Evolutionary conservation across 129 eudicot species (phyloP), one percentile per base, ranked within the genome.

Genomic region (Dittrichia graveolens): DNA sequence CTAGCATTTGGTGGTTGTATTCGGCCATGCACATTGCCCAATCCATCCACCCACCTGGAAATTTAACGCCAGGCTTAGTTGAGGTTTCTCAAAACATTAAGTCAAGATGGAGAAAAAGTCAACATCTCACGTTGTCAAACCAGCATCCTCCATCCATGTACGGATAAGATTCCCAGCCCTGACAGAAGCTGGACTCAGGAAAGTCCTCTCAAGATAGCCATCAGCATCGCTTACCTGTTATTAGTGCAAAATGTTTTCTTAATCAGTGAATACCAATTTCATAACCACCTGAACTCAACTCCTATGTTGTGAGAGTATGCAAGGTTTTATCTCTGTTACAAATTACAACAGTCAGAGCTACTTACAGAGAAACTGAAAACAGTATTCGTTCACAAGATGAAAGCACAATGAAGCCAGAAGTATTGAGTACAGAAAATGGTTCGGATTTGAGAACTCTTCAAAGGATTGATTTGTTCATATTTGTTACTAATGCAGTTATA

Each of bases 21-120:
- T 72, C 97, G 95, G 70, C 99, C 99, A 76, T 94, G 99, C 68
- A 94, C 89, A 67, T 94, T 94, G 8, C 99, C 99, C 85, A 94
- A 83, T 62, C 83, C 84, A 80, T 94, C 99, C 69, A 94, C 86
- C 99, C 99, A 94, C 87, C 99, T 94, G 76, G 57, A 88, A 60
- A 69, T 46, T 24, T 47, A 75, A 75, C 12, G 62, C 35, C 41
- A 62, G 44, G 42, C 24, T 53, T 40, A 75, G 37, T 78, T 63
- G 34, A 75, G 53, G 61, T 14, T 55, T 45, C 54, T 47, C 19
- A 46, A 47, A 74, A 74, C 61, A 12, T 9, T 40, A 38, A 46
- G 31, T 43, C 67, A 37, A 16, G 24, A 24, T 2, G n/a, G 65
- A 15, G 55, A 45, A 18, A 64, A 82, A 80, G 78, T 63, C 13